These are phyloP conservation scores for Anthoceros angustus DNA, from an alignment of 225 moss, liverwort and hornwort genomes.

Conservation along the genomic window DNA sequence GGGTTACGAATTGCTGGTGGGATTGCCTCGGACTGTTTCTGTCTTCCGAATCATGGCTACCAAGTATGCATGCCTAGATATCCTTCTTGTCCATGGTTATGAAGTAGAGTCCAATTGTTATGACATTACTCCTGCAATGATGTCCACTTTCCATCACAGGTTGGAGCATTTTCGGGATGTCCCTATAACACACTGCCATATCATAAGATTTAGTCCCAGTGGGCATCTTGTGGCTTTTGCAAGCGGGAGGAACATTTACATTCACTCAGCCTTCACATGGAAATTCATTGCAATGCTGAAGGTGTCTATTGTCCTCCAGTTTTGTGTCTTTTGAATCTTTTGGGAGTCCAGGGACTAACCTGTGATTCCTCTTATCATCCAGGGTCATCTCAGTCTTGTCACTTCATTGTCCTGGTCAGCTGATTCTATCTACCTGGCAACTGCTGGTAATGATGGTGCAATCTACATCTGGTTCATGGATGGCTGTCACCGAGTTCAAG, in stretches of 20 bases:
- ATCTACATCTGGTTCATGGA: slow-evolving; percentile 71
- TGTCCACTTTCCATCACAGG: slow-evolving; percentile 8
- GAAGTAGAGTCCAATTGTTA: neutral
- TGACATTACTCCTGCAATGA: slow-evolving; percentile 9
- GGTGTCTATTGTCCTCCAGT: slow-evolving; percentile 10
- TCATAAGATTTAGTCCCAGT: slow-evolving; percentile 60
- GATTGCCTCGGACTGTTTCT: slow-evolving; percentile 33
- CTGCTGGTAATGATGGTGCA: slow-evolving; percentile 66
- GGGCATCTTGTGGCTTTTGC: slow-evolving; percentile 52
- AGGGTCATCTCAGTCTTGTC: slow-evolving; percentile 63
- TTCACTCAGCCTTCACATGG: slow-evolving; percentile 37
- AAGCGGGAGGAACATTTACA: slow-evolving; percentile 36
- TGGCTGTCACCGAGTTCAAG: slow-evolving; percentile 41
- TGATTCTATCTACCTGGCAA: slow-evolving; percentile 53
- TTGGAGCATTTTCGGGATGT: slow-evolving; percentile 38
- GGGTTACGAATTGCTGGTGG: slow-evolving; percentile 50
- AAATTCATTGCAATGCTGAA: slow-evolving; percentile 37
- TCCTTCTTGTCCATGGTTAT: neutral
- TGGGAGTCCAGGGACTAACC: neutral
- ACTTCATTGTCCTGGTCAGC: slow-evolving; percentile 57
- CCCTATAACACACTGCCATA: slow-evolving; percentile 29
- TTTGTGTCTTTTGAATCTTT: too few relatives aligned
- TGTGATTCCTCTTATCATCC: neutral
- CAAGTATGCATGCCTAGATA: slow-evolving; percentile 22
- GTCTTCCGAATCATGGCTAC: slow-evolving; percentile 40